Base-by-base conservation (phyloP, 257 asterid species). In the Verbascum thapsus region DNA sequence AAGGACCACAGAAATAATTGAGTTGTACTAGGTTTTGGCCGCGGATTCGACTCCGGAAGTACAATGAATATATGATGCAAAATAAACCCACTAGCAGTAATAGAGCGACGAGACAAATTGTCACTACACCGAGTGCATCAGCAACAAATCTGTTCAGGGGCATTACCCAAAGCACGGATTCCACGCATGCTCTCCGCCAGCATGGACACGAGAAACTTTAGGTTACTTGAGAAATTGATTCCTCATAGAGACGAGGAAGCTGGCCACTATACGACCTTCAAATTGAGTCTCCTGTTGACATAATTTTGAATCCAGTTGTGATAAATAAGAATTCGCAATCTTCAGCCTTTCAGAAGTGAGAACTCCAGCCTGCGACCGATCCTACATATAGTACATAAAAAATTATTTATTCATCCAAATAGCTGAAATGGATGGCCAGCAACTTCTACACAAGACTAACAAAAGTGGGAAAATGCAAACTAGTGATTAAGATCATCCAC, bases 141-240 rank as follows among this genome's bases (percentile, higher is more conserved):
- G 80, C 87, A 75, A 84, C 78, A 68, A 76, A 64, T 64, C 92
- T 86, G 74, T 83, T 78, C 78, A 76, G 79, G 95, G 94, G 97
- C 98, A 91, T 91, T 76, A 86, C 97, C 98, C 97, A 85, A 88
- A 70, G 77, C 80, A 81, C 95, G 64, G 74, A 71, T 76, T 81
- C 85, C 94, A 87, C 88, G 91, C 98, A 91, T 91, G 95, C 98
- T 88, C 96, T 84, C 85, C 75, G 78, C 91, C 90, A 85, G 90
- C 92, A 84, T 88, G 87, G 85, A 84, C 82, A 70, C 72, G 37
- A 66, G 66, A 75, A 78, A 71, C 70, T 80, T 72, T 66, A 74
- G 53, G 32, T 26, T 80, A 70, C 67, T 58, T 61, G 66, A 42
- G 54, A 38, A 45, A 35, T 47, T 39, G 63, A 64, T 63, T 37